Evolutionary conservation across 768 basidiomycete species (phyloP).

Genomic region (Tricholoma sp.): DNA sequence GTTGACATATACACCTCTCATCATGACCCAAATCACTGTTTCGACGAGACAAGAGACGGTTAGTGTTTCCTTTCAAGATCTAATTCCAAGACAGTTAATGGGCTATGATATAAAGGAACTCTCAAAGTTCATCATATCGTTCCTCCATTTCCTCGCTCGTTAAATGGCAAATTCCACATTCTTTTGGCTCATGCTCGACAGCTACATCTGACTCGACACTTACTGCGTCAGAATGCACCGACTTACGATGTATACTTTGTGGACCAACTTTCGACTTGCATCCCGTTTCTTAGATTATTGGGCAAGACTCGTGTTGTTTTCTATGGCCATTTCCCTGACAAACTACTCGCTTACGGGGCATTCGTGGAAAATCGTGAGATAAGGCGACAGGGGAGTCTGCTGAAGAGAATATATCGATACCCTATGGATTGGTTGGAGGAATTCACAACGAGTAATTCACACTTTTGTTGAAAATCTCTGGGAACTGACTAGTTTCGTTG

Average conservation of each 20-base stretch:
- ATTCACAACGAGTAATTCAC: slow-evolving; percentile 50
- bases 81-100: not conserved
- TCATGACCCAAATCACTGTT: slow-evolving; percentile 83
- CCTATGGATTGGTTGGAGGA: slow-evolving; percentile 94
- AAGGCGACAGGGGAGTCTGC: slow-evolving; percentile 36
- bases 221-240: slow-evolving; percentile 47
- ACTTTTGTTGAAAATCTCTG: not conserved
- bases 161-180: slow-evolving; percentile 81
- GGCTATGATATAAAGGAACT: slow-evolving; percentile 49
- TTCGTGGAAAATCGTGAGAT: slow-evolving; percentile 50
- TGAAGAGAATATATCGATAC: slow-evolving; percentile 76
- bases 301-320: slow-evolving; percentile 82
- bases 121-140: slow-evolving; percentile 67
- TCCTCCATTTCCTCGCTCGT: slow-evolving; percentile 75
- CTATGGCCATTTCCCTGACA: slow-evolving; percentile 98
- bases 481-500: not conserved
- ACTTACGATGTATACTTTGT: slow-evolving; percentile 85
- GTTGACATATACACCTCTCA: slow-evolving; percentile 93
- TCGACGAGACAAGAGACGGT: slow-evolving; percentile 94
- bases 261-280: slow-evolving; percentile 90
- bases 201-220: slow-evolving; percentile 67
- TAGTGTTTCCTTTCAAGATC: not conserved
- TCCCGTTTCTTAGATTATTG: slow-evolving; percentile 72
- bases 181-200: slow-evolving; percentile 86
- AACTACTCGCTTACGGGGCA: slow-evolving; percentile 73